Evolutionary conservation across 495 filamentous ascomycete genomes (phyloP), one percentile per base, ranked within the genome.

Genomic region (Penicillium ochrochloron): DNA sequence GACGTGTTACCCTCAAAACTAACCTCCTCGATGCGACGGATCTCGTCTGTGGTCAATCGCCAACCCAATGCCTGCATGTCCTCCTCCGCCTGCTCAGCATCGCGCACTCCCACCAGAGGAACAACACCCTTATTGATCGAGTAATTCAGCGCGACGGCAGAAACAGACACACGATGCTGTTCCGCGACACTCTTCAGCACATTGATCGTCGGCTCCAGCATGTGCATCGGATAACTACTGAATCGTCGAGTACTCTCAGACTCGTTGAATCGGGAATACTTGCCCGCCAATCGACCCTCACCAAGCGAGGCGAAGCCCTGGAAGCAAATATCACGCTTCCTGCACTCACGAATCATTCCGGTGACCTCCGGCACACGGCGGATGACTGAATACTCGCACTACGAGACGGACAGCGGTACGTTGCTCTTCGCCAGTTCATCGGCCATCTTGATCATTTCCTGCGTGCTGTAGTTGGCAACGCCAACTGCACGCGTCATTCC

Each of bases 71-170:
- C 69, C 59, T 69, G 67, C 62, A 74, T 70, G 48, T 69, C 35
- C 56, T 71, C 65, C 48, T 72, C 63, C 5, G 67, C 71, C 61
- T 74, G 71, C 15, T 66, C 62, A 11, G 63, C 55, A 52, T 63
- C 51, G 34, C 66, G 68, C n/a, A 71, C 34, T 4, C 68, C 72
- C 12, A 66, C 66, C 23, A 68, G 17, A 1, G 70, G 72, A 14
- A 73, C 44, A 19, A 70, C 66, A 3, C 68, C 72, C 39, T 73
- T 75, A 37, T 66, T 73, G 44, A 82, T 68, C 31, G 76, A 77
- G 51, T 78, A 83, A 42, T 82, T 82, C 25, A 81, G 59, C 42
- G 79, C 79, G 6, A 80, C 75, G 9, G 74, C 75, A 0, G 78
- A 62, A 9, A 76, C 63, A 31, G 63, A 57, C 9, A 74, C 70